phyloP scores from a whole-genome alignment of 805 yeast genomes.

The Candida verbasci region DNA sequence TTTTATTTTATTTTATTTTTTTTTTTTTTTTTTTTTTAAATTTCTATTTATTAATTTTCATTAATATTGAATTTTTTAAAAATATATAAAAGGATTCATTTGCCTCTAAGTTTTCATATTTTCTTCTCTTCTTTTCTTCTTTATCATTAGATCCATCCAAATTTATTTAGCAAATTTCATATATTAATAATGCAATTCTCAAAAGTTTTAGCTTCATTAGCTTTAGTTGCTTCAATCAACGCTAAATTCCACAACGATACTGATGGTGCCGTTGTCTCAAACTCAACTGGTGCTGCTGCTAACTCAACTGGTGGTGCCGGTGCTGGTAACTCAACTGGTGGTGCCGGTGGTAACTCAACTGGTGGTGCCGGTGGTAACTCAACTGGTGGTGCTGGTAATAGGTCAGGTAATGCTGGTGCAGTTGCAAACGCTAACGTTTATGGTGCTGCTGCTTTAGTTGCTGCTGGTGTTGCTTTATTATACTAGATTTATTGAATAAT shows the following conservation, averaged over 20 bases:
- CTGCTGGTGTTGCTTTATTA: constrained; percentile 14
- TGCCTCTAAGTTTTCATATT: not conserved
- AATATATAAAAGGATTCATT: constrained; percentile 4
- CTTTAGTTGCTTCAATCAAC: constrained; percentile 8
- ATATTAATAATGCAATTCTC: constrained; percentile 7
- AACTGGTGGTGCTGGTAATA: constrained; percentile 3
- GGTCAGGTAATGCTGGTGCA: constrained; percentile 9
- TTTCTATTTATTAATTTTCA: not conserved
- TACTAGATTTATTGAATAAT: constrained; percentile 2
- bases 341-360: constrained; percentile 9
- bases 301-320: constrained; percentile 13
- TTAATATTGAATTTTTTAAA: not conserved
- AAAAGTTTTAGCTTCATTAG: constrained; percentile 8
- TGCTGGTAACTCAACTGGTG: constrained; percentile 11
- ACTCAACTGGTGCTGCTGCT: constrained; percentile 6
- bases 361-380: constrained; percentile 4
- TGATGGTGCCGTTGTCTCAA: constrained; percentile 4
- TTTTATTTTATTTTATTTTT: constrained; percentile 1
- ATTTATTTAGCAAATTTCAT: not conserved
- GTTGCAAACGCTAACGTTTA: constrained; percentile 9
- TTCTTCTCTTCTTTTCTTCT: not conserved
- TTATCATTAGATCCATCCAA: not conserved
- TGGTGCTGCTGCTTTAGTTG: constrained; percentile 15
- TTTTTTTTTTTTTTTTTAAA: not conserved
- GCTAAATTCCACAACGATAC: constrained; percentile 7